Percentiles rank a stretch among this genome's conserved stretches.
Conservation (phyloP, 1,284 basidiomycete species). For the Fomitiporia mediterranea region DNA sequence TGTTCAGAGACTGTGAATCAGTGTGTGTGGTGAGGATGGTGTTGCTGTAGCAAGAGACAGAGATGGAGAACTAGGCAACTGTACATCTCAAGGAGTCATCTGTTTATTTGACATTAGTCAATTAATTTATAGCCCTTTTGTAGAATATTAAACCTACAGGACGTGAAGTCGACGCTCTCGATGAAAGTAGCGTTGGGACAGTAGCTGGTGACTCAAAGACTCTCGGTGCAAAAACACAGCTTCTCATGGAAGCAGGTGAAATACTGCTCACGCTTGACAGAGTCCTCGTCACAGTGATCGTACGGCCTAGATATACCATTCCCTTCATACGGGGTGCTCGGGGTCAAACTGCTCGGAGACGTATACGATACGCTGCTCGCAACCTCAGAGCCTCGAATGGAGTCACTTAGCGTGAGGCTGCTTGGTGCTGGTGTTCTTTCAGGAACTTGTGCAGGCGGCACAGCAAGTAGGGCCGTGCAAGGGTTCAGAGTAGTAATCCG, state of each 20-base stretch:
- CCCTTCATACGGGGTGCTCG: constrained; percentile 3
- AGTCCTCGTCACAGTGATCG: constrained; percentile 29
- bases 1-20: constrained; percentile 51
- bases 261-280: constrained; percentile 39
- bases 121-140: constrained; percentile 11
- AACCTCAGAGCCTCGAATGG: background rate
- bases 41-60: constrained; percentile 39
- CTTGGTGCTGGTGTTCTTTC: background rate
- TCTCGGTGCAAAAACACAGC: constrained; percentile 32
- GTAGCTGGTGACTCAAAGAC: constrained; percentile 35
- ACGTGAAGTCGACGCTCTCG: constrained; percentile 27
- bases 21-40: constrained; percentile 54
- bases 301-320: constrained; percentile 12
- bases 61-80: constrained; percentile 24
- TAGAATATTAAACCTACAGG: constrained; percentile 32
- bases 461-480: background rate
- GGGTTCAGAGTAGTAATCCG: background rate
- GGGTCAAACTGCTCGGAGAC: constrained; percentile 3
- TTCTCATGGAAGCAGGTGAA: constrained; percentile 36
- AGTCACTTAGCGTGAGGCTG: constrained; percentile 20
- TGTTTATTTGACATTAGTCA: constrained; percentile 19
- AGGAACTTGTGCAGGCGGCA: background rate
- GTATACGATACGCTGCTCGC: background rate
- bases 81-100: constrained; percentile 28
- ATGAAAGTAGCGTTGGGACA: constrained; percentile 51